Evolutionary conservation across 139 green algal species (phyloP), one percentile per base, ranked within the genome.

Genomic region (Chlamydomonas schloesseri): DNA sequence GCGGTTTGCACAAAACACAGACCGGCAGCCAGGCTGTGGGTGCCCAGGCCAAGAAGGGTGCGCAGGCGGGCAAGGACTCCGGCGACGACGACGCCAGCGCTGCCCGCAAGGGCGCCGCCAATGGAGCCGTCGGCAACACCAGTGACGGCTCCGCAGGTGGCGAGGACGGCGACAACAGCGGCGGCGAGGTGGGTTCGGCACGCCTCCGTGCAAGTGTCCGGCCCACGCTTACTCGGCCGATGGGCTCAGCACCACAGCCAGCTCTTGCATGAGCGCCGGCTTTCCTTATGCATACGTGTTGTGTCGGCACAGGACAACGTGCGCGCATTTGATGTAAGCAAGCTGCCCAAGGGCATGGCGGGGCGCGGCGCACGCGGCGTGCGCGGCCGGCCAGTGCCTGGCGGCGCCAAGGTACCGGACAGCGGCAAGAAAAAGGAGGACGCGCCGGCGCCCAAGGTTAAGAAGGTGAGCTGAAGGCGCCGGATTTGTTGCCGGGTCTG

Each of bases 321-420:
- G 0, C 65, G 65, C 14, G 88, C 89, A 24, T 92, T 94, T 75
- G 89, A 94, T 37, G 70, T 94, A n/a, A 84, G 73, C 74, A 91
- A 88, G 87, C 78, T 94, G 64, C 74, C 67, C 14, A 92, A 93
- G 89, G 77, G 86, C 26, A 50, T 75, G 21, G 86, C 73, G 33
- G 36, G 47, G 33, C 71, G 71, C 2, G 89, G 73, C 9, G 55
- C 72, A 73, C 62, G 74, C 47, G 75, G 81, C 69, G 75, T 31
- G 23, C 65, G 79, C 23, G 65, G 79, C 47, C 65, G 79, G 10
- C 23, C n/a, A 0, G 20, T 5, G 2, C 13, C 65, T 1, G 46
- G 23, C n/a, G 55, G 60, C 31, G 26, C 5, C 47, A 85, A 69
- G 20, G 5, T 50, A 50, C 8, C 37, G 60, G 81, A 83, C 24